Evolutionary conservation across 2,329 filamentous ascomycete species (phyloP), one percentile per base, ranked within the genome.

Genomic region (Blastomyces silverae): DNA sequence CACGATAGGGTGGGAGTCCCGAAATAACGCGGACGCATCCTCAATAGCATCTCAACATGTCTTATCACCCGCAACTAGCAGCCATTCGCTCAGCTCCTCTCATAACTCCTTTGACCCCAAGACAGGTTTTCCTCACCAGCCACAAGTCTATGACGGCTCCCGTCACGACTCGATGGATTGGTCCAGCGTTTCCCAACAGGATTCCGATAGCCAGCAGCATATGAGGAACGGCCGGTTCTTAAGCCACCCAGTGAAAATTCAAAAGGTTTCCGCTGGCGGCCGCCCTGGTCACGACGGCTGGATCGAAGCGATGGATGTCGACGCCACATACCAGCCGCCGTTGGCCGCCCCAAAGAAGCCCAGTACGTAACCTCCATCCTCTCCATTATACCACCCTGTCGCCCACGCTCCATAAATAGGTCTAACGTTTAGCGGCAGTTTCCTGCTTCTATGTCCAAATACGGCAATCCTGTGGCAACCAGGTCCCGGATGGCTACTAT

Each of bases 241-340:
- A 17, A 74, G 67, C 39, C 70, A 72, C 13, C 73, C 75, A 3
- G 70, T 73, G 13, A 74, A 74, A 42, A 67, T 79, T 6, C 72
- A 72, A 57, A 73, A 71, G 52, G 60, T 73, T 15, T 52, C 66
- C 7, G 64, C 67, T 6, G 68, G 65, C 22, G 70, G 72, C 31
- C 63, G 65, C 17, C 67, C 68, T 31, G 62, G 85, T 31, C 79
- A 92, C 37, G 89, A 86, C 66, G 89, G 90, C 6, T 96, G 89
- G 87, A 94, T 97, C 67, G 92, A 97, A 74, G 91, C 92, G 0
- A 79, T 96, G 8, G 94, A 91, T 42, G 91, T 97, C n/a, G 94
- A 97, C 74, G 81, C 87, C 20, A 84, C 84, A 1, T 99, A 97
- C 74, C 86, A 88, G 65, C 89, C 94, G 56, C 92, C 92, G 0